These are phyloP conservation scores for Vanrija sp. DNA, from an alignment of 1,284 basidiomycete species.

Conservation along the genomic window DNA sequence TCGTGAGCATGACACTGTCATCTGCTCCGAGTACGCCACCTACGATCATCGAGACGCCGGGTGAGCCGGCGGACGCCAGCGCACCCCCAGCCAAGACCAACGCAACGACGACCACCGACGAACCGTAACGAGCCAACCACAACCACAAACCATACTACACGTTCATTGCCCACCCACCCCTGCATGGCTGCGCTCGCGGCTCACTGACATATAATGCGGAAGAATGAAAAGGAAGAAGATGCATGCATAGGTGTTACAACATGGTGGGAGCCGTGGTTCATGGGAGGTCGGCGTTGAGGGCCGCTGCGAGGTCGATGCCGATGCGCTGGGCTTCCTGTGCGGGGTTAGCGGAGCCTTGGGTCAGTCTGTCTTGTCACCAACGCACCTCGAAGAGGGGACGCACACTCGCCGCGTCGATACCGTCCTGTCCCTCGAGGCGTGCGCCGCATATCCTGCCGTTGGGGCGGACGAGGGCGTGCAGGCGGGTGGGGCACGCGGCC, in stretches of 20 bases:
- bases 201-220: too few species aligned
- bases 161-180: too few species aligned
- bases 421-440: constrained; percentile 41
- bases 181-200: too few species aligned
- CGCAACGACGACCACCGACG: too few species aligned
- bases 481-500: constrained; percentile 41
- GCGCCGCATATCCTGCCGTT: constrained; percentile 40
- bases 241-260: constrained; percentile 13
- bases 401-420: constrained; percentile 29
- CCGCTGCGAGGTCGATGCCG: constrained; percentile 8
- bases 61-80: too few species aligned
- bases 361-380: constrained; percentile 1
- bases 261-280: neutral
- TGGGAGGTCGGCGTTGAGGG: constrained; percentile 16
- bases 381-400: constrained; percentile 25
- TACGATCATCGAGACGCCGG: too few species aligned
- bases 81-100: too few species aligned
- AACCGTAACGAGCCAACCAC: too few species aligned
- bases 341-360: neutral
- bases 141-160: too few species aligned
- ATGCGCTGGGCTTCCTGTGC: constrained; percentile 12
- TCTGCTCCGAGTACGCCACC: neutral
- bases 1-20: too few species aligned
- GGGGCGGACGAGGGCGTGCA: constrained; percentile 39
- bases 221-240: too few species aligned